Conservation (phyloP, 106 monocot species). For the Hemerocallis citrina region DNA sequence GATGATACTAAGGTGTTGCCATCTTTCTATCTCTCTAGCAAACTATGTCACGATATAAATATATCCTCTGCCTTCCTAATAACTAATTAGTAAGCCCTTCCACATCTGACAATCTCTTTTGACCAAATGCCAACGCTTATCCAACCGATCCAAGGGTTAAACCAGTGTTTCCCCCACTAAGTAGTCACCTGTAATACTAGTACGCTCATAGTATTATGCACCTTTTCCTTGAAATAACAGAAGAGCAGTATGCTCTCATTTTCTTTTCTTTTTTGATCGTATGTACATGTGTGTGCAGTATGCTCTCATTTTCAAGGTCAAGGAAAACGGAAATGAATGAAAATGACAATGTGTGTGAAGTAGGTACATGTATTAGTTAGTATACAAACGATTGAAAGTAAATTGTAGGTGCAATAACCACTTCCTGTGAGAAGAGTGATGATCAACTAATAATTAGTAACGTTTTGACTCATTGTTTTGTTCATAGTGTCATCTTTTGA, state of each 20-base stretch:
- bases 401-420: background rate
- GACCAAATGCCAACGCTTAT: too few relatives aligned
- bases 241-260: too few relatives aligned
- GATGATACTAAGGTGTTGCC: slow-evolving; percentile 5
- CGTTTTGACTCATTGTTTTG: too few relatives aligned
- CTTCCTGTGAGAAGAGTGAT: background rate
- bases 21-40: background rate
- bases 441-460: background rate
- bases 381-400: background rate
- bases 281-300: too few relatives aligned
- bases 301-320: too few relatives aligned
- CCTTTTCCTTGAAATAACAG: too few relatives aligned
- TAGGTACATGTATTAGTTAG: background rate
- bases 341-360: background rate
- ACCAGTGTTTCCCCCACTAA: background rate
- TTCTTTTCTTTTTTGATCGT: too few relatives aligned
- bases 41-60: background rate
- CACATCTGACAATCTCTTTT: too few relatives aligned
- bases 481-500: background rate
- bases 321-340: too few relatives aligned
- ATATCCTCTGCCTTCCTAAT: background rate
- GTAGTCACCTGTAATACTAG: background rate
- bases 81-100: background rate
- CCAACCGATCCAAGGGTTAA: too few relatives aligned
- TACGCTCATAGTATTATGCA: too few relatives aligned